Percentiles rank a stretch among this genome's conserved stretches.
Evolutionary conservation across 208 protist genomes (phyloP).

Genomic region (Wallacemonas collosoma): DNA sequence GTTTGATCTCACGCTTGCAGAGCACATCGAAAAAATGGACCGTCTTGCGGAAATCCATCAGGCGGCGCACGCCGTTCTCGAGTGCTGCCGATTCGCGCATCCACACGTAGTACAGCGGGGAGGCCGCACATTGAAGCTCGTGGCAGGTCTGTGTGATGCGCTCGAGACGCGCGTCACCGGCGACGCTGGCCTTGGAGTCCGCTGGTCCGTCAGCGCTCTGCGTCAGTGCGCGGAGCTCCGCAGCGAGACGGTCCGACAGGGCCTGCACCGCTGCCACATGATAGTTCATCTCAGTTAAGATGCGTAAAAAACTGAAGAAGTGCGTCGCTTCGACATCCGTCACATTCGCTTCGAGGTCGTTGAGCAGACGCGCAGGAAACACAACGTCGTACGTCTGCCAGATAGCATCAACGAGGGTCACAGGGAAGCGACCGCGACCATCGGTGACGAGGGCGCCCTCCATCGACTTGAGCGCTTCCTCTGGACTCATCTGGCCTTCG

Average conservation of each 20-base stretch:
- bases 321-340: slow-evolving; percentile 27
- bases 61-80: slow-evolving; percentile 58
- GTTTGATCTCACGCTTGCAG: slow-evolving; percentile 36
- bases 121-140: slow-evolving; percentile 45
- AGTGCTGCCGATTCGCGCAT: slow-evolving; percentile 68
- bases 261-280: slow-evolving; percentile 42
- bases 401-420: slow-evolving; percentile 58
- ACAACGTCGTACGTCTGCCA: slow-evolving; percentile 74
- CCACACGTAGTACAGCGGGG: slow-evolving; percentile 79
- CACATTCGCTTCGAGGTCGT: slow-evolving; percentile 28
- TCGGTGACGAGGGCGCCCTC: slow-evolving; percentile 45
- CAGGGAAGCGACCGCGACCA: slow-evolving; percentile 41
- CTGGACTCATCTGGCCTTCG: slow-evolving; percentile 17
- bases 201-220: slow-evolving; percentile 17
- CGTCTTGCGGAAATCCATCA: slow-evolving; percentile 79
- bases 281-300: slow-evolving; percentile 61
- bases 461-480: slow-evolving; percentile 27
- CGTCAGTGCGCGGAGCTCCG: slow-evolving; percentile 32
- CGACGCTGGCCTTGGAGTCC: slow-evolving; percentile 11
- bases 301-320: slow-evolving; percentile 63
- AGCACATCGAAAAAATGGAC: slow-evolving; percentile 48
- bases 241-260: slow-evolving; percentile 27
- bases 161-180: slow-evolving; percentile 1
- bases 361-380: slow-evolving; percentile 40
- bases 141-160: slow-evolving; percentile 55